These are phyloP conservation scores for Solanum hybrid DNA, from an alignment of 305 asterid species.

Conservation along the genomic window DNA sequence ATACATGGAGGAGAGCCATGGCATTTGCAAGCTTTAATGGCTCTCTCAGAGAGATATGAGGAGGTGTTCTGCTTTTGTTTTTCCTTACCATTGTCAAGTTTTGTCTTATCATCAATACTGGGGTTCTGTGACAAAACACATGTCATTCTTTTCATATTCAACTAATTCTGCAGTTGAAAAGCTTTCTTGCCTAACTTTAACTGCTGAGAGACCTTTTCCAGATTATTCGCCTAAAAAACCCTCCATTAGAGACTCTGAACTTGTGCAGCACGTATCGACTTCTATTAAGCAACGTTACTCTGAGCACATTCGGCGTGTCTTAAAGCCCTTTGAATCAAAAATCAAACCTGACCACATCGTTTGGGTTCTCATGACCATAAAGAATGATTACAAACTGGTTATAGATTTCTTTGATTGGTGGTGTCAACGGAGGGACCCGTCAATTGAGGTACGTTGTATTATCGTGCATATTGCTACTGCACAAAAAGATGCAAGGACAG, in stretches of 20 bases:
- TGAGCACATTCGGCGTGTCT: constrained; percentile 45
- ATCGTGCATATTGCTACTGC: constrained; percentile 65
- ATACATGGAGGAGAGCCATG: constrained; percentile 19
- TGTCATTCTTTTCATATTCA: constrained; percentile 18
- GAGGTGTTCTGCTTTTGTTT: constrained; percentile 34
- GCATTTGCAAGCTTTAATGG: constrained; percentile 32
- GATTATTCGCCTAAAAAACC: constrained; percentile 74
- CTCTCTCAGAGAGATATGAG: constrained; percentile 55
- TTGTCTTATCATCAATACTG: constrained; percentile 18
- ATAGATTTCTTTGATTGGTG: constrained; percentile 69
- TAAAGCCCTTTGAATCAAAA: constrained; percentile 64
- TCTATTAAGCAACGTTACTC: constrained; percentile 58
- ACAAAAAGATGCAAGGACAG: constrained; percentile 41
- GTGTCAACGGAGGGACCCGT: constrained; percentile 56
- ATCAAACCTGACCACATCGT: constrained; percentile 72
- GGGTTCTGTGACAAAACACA: constrained; percentile 23
- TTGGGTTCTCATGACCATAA: constrained; percentile 80
- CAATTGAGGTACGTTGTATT: constrained; percentile 79
- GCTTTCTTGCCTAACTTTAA: constrained; percentile 23
- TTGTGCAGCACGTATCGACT: constrained; percentile 56
- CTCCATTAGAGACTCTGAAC: constrained; percentile 60
- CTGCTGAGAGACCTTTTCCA: constrained; percentile 54
- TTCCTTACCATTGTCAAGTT: constrained; percentile 23
- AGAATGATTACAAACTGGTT: constrained; percentile 54
- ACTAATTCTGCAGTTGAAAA: constrained; percentile 19